These are phyloP conservation scores for Dothiorella sarmentorum DNA, from an alignment of 2,329 filamentous ascomycete species.

Conservation along the genomic window DNA sequence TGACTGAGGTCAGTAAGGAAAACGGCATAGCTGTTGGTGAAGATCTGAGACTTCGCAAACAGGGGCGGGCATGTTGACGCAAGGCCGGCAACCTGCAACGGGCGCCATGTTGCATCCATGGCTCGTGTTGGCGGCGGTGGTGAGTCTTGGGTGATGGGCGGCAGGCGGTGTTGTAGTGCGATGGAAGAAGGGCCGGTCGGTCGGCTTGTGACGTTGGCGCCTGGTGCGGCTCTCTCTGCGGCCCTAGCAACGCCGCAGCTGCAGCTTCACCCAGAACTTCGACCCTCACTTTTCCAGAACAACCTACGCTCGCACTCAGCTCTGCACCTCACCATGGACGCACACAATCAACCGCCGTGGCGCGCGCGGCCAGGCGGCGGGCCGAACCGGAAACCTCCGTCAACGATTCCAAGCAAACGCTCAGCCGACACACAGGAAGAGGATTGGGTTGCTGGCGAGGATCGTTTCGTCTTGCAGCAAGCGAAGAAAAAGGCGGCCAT, in stretches of 20 bases:
- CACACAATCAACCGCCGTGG: constrained; percentile 35
- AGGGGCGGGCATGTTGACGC: constrained; percentile 52
- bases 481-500: constrained; percentile 98
- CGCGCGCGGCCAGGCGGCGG: constrained; percentile 26
- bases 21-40: constrained; percentile 57
- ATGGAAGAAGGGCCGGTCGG: not conserved
- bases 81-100: not conserved
- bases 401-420: constrained; percentile 41
- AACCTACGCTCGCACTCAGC: not conserved
- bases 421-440: constrained; percentile 48
- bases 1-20: constrained; percentile 68
- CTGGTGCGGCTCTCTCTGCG: constrained; percentile 1
- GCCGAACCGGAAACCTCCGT: constrained; percentile 27
- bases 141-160: not conserved
- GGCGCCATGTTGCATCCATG: constrained; percentile 5
- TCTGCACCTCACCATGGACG: constrained; percentile 26
- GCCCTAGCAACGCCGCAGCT: not conserved
- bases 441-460: constrained; percentile 86
- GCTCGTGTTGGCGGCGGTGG: not conserved
- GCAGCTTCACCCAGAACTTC: not conserved
- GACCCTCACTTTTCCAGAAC: not conserved
- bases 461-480: constrained; percentile 92
- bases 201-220: not conserved
- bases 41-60: constrained; percentile 59
- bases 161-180: not conserved